Base-by-base conservation (phyloP, 2,329 filamentous ascomycete species). In the Sporothrix brunneoviolacea region DNA sequence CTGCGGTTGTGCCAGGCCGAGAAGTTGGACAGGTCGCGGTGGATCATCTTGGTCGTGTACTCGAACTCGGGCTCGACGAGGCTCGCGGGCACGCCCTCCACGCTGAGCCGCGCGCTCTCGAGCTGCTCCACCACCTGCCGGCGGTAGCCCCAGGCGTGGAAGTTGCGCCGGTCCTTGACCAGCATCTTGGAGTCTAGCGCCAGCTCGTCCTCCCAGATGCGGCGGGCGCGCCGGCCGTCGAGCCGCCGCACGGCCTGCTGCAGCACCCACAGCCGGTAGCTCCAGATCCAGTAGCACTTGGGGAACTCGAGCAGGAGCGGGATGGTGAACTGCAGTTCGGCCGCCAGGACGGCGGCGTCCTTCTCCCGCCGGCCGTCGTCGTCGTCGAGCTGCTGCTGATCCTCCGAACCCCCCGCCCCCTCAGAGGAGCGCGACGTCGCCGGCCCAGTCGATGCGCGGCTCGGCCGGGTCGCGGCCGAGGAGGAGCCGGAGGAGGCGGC, bases 201-300 rank as follows among this genome's bases (percentile, higher is more conserved):
- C 16, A 98, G 78, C 66, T 98, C 93, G 55, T 85, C 82, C 60
- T 85, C 74, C 93, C 93, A 98, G 44, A 96, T 73, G 35, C 74
- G 68, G 19, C 78, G 75, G 2, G 88, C 80, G 15, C 71, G 63
- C 0, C 70, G 51, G 1, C 68, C 55, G 2, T 81, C 76, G 9
- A 95, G 72, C 16, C 83, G 73, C 12, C 74, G 64, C 41, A 85
- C 86, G 30, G 83, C 83, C 64, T 88, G 80, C 49, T 84, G 73
- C 13, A 98, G 73, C 3, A 91, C 72, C 91, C 93, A 98, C 40
- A 85, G 70, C 24, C 93, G 84, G 68, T 96, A 91, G 60, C 95
- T 95, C 93, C 93, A 98, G 62, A 98, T 91, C 91, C 93, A 97
- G 71, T 98, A 98, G 74, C 93, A 97, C 67, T 98, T 98, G 7